These are phyloP conservation scores for Brasilioporus rufonigricans DNA, from an alignment of 768 basidiomycete species.

Conservation along the genomic window DNA sequence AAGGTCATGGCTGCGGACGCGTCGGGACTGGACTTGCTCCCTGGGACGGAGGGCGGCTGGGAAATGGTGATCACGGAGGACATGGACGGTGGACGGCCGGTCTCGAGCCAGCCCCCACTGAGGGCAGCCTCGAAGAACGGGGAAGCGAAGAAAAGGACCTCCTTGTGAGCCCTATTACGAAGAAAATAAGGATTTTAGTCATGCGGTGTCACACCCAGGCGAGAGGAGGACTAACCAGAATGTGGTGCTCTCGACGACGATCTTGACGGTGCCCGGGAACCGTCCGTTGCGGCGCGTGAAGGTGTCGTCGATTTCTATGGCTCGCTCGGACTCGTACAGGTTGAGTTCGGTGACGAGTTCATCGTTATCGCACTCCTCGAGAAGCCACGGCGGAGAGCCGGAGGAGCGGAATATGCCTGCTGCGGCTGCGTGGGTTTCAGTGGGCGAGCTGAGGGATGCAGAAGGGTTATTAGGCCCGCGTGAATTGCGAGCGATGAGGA, in stretches of 20 bases:
- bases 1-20: slow-evolving; percentile 54
- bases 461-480: slow-evolving; percentile 73
- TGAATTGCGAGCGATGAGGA: slow-evolving; percentile 85
- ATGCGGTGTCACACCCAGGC: background rate
- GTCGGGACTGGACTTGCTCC: slow-evolving; percentile 40
- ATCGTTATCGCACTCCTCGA: slow-evolving; percentile 71
- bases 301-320: slow-evolving; percentile 78
- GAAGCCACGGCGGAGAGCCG: slow-evolving; percentile 75
- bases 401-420: slow-evolving; percentile 81
- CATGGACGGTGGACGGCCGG: slow-evolving; percentile 72
- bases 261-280: slow-evolving; percentile 87
- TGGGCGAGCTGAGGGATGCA: slow-evolving; percentile 79
- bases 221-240: slow-evolving; percentile 67
- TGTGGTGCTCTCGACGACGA: slow-evolving; percentile 82
- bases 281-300: slow-evolving; percentile 59
- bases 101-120: slow-evolving; percentile 92
- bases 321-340: slow-evolving; percentile 62
- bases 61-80: slow-evolving; percentile 85
- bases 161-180: slow-evolving; percentile 77
- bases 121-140: slow-evolving; percentile 92
- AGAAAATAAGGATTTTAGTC: background rate
- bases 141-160: slow-evolving; percentile 89
- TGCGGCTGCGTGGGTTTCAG: slow-evolving; percentile 86
- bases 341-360: slow-evolving; percentile 69
- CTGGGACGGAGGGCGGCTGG: slow-evolving; percentile 62